Percentiles rank a stretch among this genome's conserved stretches.
These are phyloP conservation scores for Vigna radiata DNA, from an alignment of 306 rosid species.

Conservation along the genomic window DNA sequence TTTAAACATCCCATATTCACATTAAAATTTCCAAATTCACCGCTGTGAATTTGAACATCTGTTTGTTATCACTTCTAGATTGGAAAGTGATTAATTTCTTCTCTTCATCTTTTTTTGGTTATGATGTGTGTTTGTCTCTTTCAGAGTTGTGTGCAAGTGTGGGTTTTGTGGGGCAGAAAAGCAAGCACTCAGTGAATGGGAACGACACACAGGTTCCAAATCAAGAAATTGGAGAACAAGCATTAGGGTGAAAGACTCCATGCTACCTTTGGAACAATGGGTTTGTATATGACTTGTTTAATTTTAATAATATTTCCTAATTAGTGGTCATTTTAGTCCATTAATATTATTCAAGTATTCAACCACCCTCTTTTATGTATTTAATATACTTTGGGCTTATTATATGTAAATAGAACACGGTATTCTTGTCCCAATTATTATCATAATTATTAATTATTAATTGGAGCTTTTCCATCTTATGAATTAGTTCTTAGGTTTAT, in stretches of 20 bases:
- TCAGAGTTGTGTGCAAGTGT: slow-evolving; percentile 97
- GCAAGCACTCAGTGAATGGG: slow-evolving; percentile 99
- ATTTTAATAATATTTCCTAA: slow-evolving; percentile 29
- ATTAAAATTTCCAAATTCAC: slow-evolving; percentile 29
- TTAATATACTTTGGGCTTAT: slow-evolving; percentile 25
- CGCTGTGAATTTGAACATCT: slow-evolving; percentile 31
- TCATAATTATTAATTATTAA: slow-evolving; percentile 9
- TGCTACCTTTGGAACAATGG: slow-evolving; percentile 98
- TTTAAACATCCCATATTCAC: slow-evolving; percentile 4
- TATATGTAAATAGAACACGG: slow-evolving; percentile 7
- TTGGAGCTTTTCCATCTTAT: neutral
- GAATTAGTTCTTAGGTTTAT: slow-evolving; percentile 26
- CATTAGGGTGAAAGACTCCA: slow-evolving; percentile 87
- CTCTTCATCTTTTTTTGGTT: slow-evolving; percentile 1
- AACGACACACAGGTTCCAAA: slow-evolving; percentile 93
- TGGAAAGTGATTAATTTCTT: slow-evolving; percentile 1
- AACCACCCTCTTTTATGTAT: slow-evolving; percentile 19
- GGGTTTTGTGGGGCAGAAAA: slow-evolving; percentile 90
- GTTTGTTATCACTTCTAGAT: slow-evolving; percentile 37
- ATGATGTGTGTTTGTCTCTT: slow-evolving; percentile 43
- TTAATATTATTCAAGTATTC: neutral
- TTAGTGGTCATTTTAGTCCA: slow-evolving; percentile 26
- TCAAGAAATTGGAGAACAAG: slow-evolving; percentile 93
- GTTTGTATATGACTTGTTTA: slow-evolving; percentile 59
- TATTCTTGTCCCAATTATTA: neutral